A percentile compares a stretch with the other conserved stretches of the same genome.
phyloP scores from a whole-genome alignment of 768 basidiomycete genomes.

The Antrodiella citrinella region DNA sequence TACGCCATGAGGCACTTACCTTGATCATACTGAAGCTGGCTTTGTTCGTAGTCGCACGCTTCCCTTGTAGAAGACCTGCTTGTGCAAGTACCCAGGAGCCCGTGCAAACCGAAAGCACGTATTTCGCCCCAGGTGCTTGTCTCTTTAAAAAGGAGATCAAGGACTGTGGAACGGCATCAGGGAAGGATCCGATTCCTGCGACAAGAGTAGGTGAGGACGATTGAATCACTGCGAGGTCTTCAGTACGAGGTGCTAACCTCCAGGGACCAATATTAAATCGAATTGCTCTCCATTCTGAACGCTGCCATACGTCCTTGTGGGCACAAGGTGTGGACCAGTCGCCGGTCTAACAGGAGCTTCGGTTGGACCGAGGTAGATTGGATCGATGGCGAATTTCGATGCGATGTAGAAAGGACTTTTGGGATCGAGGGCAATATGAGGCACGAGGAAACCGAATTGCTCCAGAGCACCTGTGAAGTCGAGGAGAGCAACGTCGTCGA shows the following conservation, averaged over 20 bases:
- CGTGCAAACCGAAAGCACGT: conserved; percentile 28
- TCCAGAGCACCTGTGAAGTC: conserved; percentile 29
- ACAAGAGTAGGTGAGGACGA: too few species aligned
- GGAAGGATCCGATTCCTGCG: conserved; percentile 2
- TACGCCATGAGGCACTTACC: conserved; percentile 16
- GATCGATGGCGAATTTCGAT: conserved; percentile 6
- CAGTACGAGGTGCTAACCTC: conserved; percentile 4
- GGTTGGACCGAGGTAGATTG: conserved; percentile 15
- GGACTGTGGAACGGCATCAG: neutral
- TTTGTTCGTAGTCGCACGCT: conserved; percentile 32
- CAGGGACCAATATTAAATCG: conserved; percentile 13
- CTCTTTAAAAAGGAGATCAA: conserved; percentile 7
- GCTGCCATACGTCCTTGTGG: conserved; percentile 7
- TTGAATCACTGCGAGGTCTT: neutral
- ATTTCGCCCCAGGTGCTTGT: conserved; percentile 16
- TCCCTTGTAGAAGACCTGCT: conserved; percentile 25
- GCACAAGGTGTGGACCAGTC: conserved; percentile 12
- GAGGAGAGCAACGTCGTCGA: conserved; percentile 20
- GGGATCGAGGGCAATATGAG: neutral
- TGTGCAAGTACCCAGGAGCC: conserved; percentile 27
- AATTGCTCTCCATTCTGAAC: conserved; percentile 9
- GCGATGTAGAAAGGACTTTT: neutral
- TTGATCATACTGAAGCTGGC: conserved; percentile 17
- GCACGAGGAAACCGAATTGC: conserved; percentile 17
- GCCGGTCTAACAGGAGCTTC: conserved; percentile 12